Evolutionary conservation across 768 basidiomycete species (phyloP).

Genomic region (Suillus subaureus): DNA sequence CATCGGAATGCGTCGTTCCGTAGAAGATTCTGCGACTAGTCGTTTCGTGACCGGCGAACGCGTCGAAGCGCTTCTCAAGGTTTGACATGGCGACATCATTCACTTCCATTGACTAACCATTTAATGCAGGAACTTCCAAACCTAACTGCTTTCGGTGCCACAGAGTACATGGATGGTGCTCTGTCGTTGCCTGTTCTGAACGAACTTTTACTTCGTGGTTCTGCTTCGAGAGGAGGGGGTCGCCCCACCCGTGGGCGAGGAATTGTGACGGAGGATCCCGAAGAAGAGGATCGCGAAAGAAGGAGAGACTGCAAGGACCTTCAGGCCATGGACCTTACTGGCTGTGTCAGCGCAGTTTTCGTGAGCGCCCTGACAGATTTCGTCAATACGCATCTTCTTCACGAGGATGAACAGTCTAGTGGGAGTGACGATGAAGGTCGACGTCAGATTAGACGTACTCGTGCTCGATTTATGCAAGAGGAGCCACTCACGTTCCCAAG

Average conservation of each 20-base stretch:
- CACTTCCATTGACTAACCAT: slow-evolving; percentile 9
- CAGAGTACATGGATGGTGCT: slow-evolving; percentile 98
- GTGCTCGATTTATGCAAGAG: slow-evolving; percentile 38
- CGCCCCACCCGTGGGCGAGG: slow-evolving; percentile 69
- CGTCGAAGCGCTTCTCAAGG: slow-evolving; percentile 77
- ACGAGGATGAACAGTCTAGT: slow-evolving; percentile 42
- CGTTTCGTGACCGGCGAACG: slow-evolving; percentile 94
- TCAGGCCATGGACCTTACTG: slow-evolving; percentile 90
- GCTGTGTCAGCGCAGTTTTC: slow-evolving; percentile 91
- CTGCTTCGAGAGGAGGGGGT: slow-evolving; percentile 66
- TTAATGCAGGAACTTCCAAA: slow-evolving; percentile 81
- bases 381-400: slow-evolving; percentile 63
- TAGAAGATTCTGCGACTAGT: slow-evolving; percentile 85
- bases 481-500: slow-evolving; percentile 67
- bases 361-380: slow-evolving; percentile 85
- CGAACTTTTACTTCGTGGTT: slow-evolving; percentile 88
- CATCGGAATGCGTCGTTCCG: slow-evolving; percentile 91
- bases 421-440: slow-evolving; percentile 44
- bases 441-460: slow-evolving; percentile 34
- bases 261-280: slow-evolving; percentile 51
- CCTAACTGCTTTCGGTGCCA: slow-evolving; percentile 86
- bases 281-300: slow-evolving; percentile 78
- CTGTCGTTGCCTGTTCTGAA: slow-evolving; percentile 82
- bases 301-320: slow-evolving; percentile 75
- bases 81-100: slow-evolving; percentile 31